phyloP scores from a whole-genome alignment of 768 basidiomycete species.

The Lentinula guzmanii region DNA sequence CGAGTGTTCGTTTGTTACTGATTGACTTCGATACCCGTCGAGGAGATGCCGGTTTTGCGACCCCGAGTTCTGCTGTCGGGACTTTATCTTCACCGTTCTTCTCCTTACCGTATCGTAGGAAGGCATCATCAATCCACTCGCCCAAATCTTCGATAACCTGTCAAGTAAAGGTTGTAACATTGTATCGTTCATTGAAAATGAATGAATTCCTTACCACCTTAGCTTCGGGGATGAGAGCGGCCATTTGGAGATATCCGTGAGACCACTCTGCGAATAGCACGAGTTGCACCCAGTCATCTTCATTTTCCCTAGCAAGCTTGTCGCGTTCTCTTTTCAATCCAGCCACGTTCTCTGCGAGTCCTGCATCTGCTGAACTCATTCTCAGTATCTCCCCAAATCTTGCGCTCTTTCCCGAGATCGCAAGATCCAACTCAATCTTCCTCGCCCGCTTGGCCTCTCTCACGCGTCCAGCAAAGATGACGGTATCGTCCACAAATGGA shows the following conservation, averaged over 20 bases:
- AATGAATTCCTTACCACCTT: constrained; percentile 39
- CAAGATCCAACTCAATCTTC: constrained; percentile 64
- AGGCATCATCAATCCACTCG: constrained; percentile 87
- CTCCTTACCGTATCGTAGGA: constrained; percentile 30
- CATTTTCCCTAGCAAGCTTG: constrained; percentile 59
- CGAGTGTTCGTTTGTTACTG: constrained; percentile 9
- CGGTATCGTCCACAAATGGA: constrained; percentile 95
- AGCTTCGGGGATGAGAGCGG: constrained; percentile 77
- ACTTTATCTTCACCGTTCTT: constrained; percentile 8
- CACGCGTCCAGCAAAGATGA: constrained; percentile 94
- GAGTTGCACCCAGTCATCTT: constrained; percentile 94
- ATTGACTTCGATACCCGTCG: background rate
- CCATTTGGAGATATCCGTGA: constrained; percentile 97
- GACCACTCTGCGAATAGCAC: constrained; percentile 95
- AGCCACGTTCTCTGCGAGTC: constrained; percentile 24
- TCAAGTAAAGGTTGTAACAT: background rate
- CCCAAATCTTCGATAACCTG: constrained; percentile 74
- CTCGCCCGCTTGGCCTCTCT: constrained; percentile 89
- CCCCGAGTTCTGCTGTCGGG: constrained; percentile 6
- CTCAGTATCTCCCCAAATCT: constrained; percentile 57
- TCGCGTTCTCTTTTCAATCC: constrained; percentile 55
- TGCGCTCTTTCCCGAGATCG: constrained; percentile 54
- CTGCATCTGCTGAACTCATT: constrained; percentile 46
- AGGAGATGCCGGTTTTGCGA: background rate
- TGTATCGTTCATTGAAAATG: background rate